These are phyloP conservation scores for Leccinum arenicola DNA, from an alignment of 768 basidiomycete genomes.

Conservation along the genomic window DNA sequence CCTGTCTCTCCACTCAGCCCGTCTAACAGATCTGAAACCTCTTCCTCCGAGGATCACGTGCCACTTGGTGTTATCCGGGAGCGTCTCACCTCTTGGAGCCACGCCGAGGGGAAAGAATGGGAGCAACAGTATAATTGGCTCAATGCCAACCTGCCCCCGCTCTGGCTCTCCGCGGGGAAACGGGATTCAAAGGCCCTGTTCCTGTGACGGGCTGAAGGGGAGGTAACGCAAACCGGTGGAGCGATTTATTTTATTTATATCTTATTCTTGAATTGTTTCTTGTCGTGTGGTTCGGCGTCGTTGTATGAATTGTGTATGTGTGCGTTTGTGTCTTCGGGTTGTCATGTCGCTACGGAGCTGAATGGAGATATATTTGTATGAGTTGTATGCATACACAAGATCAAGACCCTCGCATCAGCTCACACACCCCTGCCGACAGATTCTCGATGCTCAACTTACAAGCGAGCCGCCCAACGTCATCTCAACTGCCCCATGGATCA, in stretches of 20 bases:
- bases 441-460: not conserved
- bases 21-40: slow-evolving; percentile 6
- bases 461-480: not conserved
- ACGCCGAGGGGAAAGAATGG: not conserved
- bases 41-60: slow-evolving; percentile 14
- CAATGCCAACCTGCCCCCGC: not conserved
- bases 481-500: not conserved
- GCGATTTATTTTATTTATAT: not conserved
- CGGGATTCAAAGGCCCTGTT: not conserved
- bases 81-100: slow-evolving; percentile 1
- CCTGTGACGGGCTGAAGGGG: not conserved
- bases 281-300: not conserved
- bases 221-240: no score
- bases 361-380: no score
- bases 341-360: not conserved
- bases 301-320: not conserved
- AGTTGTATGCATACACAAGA: no score
- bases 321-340: not conserved
- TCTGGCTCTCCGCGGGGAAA: not conserved
- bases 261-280: not conserved
- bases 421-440: not conserved
- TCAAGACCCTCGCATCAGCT: not conserved
- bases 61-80: slow-evolving; percentile 13
- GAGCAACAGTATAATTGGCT: not conserved
- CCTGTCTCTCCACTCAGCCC: slow-evolving; percentile 20